A percentile compares a stretch with the other conserved stretches of the same genome.
Conservation (phyloP, 2,329 filamentous ascomycete genomes). For the Ceratocystis smalleyi region DNA sequence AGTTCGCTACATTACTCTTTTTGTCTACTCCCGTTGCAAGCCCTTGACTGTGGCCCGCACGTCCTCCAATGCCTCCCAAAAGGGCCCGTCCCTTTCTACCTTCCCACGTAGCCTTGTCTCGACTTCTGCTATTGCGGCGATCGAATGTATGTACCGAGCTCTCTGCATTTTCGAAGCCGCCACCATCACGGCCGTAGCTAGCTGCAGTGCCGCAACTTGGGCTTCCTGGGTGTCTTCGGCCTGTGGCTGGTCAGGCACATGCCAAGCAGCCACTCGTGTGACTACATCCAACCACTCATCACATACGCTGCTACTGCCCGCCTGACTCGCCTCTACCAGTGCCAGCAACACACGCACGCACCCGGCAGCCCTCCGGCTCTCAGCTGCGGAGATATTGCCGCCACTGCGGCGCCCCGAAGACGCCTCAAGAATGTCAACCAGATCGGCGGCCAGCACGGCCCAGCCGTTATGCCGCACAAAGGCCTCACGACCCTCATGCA, state of each 20-base stretch:
- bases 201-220: constrained; percentile 38
- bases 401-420: not conserved
- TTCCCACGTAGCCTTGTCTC: constrained; percentile 28
- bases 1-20: not conserved
- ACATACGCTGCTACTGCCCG: constrained; percentile 24
- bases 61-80: constrained; percentile 33
- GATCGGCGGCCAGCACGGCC: constrained; percentile 35
- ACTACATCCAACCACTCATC: constrained; percentile 45
- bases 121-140: constrained; percentile 34
- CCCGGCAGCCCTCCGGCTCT: constrained; percentile 36
- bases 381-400: constrained; percentile 20
- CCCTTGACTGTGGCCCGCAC: constrained; percentile 25
- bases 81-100: constrained; percentile 22
- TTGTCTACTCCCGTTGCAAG: constrained; percentile 14
- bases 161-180: constrained; percentile 32
- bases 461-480: constrained; percentile 40
- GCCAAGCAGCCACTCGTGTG: constrained; percentile 35
- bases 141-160: constrained; percentile 37
- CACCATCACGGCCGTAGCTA: constrained; percentile 37
- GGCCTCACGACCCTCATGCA: constrained; percentile 31
- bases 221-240: constrained; percentile 30
- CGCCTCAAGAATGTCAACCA: constrained; percentile 30
- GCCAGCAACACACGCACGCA: constrained; percentile 40
- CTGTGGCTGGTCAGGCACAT: constrained; percentile 24
- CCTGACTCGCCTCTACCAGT: constrained; percentile 32